Evolutionary conservation across 1,139 yeast genomes (phyloP), one percentile per base, ranked within the genome.

Genomic region (Pichia cactophila): DNA sequence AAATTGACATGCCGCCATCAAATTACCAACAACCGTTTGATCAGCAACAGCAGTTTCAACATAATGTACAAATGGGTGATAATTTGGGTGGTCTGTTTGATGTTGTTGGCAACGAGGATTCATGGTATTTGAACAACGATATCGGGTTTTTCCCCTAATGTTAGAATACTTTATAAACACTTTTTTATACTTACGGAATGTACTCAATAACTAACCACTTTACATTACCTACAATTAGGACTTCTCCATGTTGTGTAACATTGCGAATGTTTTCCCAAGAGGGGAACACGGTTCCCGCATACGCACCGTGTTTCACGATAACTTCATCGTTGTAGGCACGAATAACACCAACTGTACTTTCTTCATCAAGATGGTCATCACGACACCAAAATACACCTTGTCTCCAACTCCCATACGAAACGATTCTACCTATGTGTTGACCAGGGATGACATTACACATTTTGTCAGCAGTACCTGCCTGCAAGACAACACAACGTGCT

Each of bases 361-460:
- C n/a, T 7, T 8, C 9, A 20, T 37, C 11, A 10, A 20, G 14
- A 20, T 12, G n/a, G 3, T 28, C 17, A 2, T 12, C 23, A 23
- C 41, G 43, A 35, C 74, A 70, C 62, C 73, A 70, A 23, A 77
- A 51, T 17, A 77, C 54, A 2, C 81, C 83, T 59, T 79, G 83
- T 2, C 68, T 60, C 81, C 82, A 79, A 50, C 71, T 72, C 9
- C 83, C 85, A 26, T 75, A 67, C 39, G 70, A 63, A 17, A 79
- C 66, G 28, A 75, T 61, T 45, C 78, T 66, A 5, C 85, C 86
- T 4, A 45, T 17, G 8, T 33, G 9, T 5, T 17, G 23, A 40
- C 67, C 65, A 46, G 45, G 60, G 10, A 16, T 4, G 8, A 35
- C 23, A 5, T 54, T 51, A 16, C 44, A 46, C 10, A 26, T 28